Evolutionary conservation across 345 rosid genomes (phyloP).

Genomic region (Eucalyptus cladocalyx): DNA sequence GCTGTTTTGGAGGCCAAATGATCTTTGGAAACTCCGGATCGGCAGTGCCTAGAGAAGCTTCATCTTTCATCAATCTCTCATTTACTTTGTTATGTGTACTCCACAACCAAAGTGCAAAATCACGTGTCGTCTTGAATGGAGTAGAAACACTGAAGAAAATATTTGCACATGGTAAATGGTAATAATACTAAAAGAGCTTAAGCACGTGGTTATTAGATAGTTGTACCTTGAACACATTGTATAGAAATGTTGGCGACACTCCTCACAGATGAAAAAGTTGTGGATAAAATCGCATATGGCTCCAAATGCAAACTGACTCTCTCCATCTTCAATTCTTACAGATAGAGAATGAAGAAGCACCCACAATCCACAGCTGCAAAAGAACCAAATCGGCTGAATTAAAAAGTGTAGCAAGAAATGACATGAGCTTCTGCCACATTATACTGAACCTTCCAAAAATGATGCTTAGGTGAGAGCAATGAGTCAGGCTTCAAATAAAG

Average conservation of each 20-base stretch:
- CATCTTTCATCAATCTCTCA: constrained; percentile 66
- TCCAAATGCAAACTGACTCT: constrained; percentile 77
- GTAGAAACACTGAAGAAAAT: constrained; percentile 38
- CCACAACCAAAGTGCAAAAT: constrained; percentile 91
- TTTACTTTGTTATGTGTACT: constrained; percentile 81
- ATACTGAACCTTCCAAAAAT: not conserved
- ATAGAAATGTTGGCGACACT: constrained; percentile 88
- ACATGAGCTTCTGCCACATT: not conserved
- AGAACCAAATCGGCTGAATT: not conserved
- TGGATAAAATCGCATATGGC: constrained; percentile 78
- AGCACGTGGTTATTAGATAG: not conserved
- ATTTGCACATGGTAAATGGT: not conserved
- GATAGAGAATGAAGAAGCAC: constrained; percentile 90
- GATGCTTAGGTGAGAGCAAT: not conserved
- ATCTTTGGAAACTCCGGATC: constrained; percentile 91
- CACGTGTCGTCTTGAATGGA: constrained; percentile 65
- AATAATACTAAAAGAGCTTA: not conserved
- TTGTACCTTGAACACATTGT: constrained; percentile 84
- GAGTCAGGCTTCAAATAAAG: not conserved
- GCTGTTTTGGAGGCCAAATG: constrained; percentile 90
- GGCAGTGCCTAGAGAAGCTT: constrained; percentile 64
- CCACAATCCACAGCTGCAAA: constrained; percentile 94
- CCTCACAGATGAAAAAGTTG: constrained; percentile 88
- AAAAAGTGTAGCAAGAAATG: not conserved
- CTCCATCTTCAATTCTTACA: constrained; percentile 76